Evolutionary conservation across 306 rosid species (phyloP), one percentile per base, ranked within the genome.

Genomic region (Lathyrus sativus): DNA sequence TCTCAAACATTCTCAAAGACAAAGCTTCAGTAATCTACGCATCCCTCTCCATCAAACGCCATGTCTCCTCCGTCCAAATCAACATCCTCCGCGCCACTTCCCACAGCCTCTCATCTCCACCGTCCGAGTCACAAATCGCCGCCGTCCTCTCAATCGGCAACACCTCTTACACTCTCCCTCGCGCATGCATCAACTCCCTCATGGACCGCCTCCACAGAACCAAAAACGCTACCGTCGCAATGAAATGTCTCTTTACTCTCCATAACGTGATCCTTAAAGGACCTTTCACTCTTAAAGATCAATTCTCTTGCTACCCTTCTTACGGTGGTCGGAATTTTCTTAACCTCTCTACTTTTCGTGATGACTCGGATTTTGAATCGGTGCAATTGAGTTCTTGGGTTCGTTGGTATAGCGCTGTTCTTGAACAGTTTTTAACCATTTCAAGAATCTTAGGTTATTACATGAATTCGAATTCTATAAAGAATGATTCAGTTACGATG

Each of bases 81-180:
- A 77, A 85, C 22, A 79, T 93, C 74, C 75, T 90, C 72, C 90
- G 88, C 14, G 87, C 98, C 87, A 93, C 98, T 43, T 79, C 91
- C 1, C 91, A 90, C 85, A 39, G 58, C 75, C 67, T 75, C 71
- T 7, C 84, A 0, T 44, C 70, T 0, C 81, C 90, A 0, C 97
- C 91, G 0, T 78, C 96, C 0, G 90, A 86, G 2, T 48, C 57
- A 1, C 59, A 50, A 12, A 49, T 93, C 77, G 50, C 82, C 67
- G 82, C 89, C 42, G 74, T 92, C 1, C 79, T 92, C 15, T 46
- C 84, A 7, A 50, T 58, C 9, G 86, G 80, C 5, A 37, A 33
- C 1, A 74, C 74, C 15, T 72, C 88, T 0, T 71, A 78, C n/a
- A 38, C 48, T 2, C 73, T 78, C 9, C 88, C 90, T 0, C 78